Evolutionary conservation across 2,329 filamentous ascomycete species (phyloP).

Genomic region (Colletotrichum limetticola): DNA sequence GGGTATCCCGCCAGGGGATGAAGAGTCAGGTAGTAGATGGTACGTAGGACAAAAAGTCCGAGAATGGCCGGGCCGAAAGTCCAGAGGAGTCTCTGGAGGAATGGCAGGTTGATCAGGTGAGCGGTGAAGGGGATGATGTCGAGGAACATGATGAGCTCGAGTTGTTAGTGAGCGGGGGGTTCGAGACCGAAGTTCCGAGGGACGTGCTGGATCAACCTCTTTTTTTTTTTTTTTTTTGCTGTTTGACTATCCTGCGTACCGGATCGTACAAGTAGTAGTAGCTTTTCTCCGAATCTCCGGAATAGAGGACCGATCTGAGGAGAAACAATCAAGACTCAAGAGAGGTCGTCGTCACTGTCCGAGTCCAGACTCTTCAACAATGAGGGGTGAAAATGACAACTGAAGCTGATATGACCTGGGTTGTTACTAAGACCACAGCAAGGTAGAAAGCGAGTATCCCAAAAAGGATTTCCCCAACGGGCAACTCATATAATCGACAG

Average conservation of each 20-base stretch:
- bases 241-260: background rate
- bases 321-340: background rate
- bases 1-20: slow-evolving; percentile 31
- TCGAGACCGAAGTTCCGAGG: background rate
- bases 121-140: slow-evolving; percentile 5
- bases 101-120: background rate
- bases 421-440: background rate
- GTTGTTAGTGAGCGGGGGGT: background rate
- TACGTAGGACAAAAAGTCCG: slow-evolving; percentile 15
- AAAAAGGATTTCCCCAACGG: slow-evolving; percentile 9
- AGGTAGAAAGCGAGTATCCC: background rate
- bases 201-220: background rate
- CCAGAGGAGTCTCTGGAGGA: background rate
- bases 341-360: background rate
- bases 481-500: background rate
- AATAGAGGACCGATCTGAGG: background rate
- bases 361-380: background rate
- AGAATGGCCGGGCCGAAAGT: slow-evolving; percentile 1
- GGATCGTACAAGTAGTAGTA: background rate
- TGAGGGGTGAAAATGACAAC: background rate
- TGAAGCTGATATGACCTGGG: background rate
- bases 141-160: background rate
- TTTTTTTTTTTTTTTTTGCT: background rate
- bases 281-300: background rate
- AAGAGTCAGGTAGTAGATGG: slow-evolving; percentile 29